Percentiles rank a stretch among this genome's conserved stretches.
These are phyloP conservation scores for Penicillium concentricum DNA, from an alignment of 2,329 filamentous ascomycete species.

Conservation along the genomic window DNA sequence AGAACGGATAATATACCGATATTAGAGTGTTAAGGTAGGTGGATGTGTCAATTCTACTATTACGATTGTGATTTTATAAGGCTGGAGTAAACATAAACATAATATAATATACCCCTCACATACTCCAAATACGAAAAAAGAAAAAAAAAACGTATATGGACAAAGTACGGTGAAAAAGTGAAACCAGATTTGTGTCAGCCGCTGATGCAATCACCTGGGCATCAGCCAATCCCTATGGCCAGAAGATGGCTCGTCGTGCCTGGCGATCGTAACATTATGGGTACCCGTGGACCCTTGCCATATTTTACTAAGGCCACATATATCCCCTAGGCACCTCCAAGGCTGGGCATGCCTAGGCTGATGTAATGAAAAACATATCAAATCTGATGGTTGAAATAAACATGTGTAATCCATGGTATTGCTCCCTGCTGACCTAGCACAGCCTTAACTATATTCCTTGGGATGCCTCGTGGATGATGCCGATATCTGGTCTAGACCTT, in stretches of 20 bases:
- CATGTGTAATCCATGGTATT: neutral
- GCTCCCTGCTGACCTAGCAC: neutral
- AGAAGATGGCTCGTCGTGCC: neutral
- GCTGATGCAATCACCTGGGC: slow-evolving; percentile 1
- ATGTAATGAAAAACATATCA: neutral
- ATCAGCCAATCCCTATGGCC: neutral
- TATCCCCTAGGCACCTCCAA: too few species aligned
- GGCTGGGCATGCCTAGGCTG: too few species aligned
- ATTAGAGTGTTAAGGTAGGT: neutral
- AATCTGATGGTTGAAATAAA: neutral
- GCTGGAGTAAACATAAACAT: too few species aligned
- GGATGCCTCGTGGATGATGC: neutral
- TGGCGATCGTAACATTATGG: slow-evolving; percentile 2
- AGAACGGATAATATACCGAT: neutral
- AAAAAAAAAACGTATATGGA: neutral
- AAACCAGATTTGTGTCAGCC: slow-evolving; percentile 5
- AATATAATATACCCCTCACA: neutral
- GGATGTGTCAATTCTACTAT: too few species aligned
- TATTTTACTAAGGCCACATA: neutral
- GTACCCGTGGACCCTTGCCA: neutral
- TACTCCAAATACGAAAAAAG: neutral
- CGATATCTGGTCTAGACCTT: neutral
- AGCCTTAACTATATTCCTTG: neutral
- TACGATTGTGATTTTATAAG: too few species aligned
- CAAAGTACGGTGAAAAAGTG: neutral